Conservation (phyloP, 306 rosid species). For the Astragalus glycyphyllos region DNA sequence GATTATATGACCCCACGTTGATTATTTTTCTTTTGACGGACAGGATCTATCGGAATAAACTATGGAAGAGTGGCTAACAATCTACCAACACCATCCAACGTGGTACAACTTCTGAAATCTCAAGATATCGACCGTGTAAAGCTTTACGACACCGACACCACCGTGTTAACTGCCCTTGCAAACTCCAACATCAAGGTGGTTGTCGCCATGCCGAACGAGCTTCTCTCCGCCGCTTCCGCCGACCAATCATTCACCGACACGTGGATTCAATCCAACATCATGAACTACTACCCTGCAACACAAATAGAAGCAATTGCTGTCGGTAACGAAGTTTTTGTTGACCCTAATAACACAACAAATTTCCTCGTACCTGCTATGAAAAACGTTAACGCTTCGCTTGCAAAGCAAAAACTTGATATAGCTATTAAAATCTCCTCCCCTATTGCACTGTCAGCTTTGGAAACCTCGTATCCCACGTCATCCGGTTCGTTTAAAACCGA, state of each 20-base stretch:
- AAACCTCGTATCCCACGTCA: slow-evolving; percentile 71
- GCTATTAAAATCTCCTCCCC: slow-evolving; percentile 77
- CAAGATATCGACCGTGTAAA: slow-evolving; percentile 68
- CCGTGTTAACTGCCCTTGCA: slow-evolving; percentile 63
- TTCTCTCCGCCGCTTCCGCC: slow-evolving; percentile 65
- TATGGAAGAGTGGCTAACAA: slow-evolving; percentile 77
- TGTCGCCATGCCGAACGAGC: slow-evolving; percentile 74
- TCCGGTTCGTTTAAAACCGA: slow-evolving; percentile 79
- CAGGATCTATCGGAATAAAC: slow-evolving; percentile 73
- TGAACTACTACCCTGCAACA: slow-evolving; percentile 63
- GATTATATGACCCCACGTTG: no score
- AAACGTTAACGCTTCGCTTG: slow-evolving; percentile 58
- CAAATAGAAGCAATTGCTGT: slow-evolving; percentile 76
- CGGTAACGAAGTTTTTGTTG: slow-evolving; percentile 86
- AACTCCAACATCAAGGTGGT: slow-evolving; percentile 61
- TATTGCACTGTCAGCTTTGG: slow-evolving; percentile 63
- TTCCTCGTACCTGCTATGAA: slow-evolving; percentile 83
- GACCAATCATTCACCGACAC: slow-evolving; percentile 70
- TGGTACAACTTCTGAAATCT: slow-evolving; percentile 63
- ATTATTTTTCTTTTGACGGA: slow-evolving; percentile 38
- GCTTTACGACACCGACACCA: slow-evolving; percentile 74
- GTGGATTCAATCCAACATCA: slow-evolving; percentile 72
- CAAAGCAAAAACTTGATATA: slow-evolving; percentile 48
- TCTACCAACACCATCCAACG: slow-evolving; percentile 62
- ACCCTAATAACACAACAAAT: slow-evolving; percentile 64